These are phyloP conservation scores for Panaeolus papilionaceus DNA, from an alignment of 768 basidiomycete species.

Conservation along the genomic window DNA sequence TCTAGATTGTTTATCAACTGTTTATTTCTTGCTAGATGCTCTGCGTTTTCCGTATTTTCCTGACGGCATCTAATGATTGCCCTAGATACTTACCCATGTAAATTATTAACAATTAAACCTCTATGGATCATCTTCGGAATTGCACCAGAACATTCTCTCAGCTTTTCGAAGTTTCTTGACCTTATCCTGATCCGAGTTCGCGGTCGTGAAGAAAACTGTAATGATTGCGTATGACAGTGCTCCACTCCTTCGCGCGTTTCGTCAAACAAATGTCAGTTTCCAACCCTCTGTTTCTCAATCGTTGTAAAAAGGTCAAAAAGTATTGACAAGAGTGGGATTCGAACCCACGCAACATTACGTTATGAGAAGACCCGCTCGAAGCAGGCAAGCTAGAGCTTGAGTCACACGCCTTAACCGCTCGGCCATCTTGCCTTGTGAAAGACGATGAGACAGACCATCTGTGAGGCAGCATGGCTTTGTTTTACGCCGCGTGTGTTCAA, in stretches of 20 bases:
- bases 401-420: conserved; percentile 56
- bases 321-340: conserved; percentile 42
- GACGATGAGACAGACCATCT: no score
- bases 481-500: no score
- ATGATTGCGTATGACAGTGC: background rate
- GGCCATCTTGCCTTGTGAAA: conserved; percentile 50
- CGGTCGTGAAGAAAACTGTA: background rate
- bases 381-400: conserved; percentile 43
- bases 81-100: background rate
- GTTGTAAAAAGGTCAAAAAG: conserved; percentile 23
- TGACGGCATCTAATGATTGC: background rate
- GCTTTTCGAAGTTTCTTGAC: background rate
- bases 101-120: background rate
- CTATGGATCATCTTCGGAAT: background rate
- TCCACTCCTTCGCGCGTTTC: background rate
- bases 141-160: background rate
- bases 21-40: background rate
- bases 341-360: conserved; percentile 42
- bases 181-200: background rate
- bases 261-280: background rate
- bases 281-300: background rate
- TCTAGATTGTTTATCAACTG: background rate
- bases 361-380: conserved; percentile 36
- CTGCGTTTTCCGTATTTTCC: background rate
- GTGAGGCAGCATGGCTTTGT: no score